Evolutionary conservation across 768 basidiomycete genomes (phyloP).

Genomic region (Leucocoprinus birnbaumii): DNA sequence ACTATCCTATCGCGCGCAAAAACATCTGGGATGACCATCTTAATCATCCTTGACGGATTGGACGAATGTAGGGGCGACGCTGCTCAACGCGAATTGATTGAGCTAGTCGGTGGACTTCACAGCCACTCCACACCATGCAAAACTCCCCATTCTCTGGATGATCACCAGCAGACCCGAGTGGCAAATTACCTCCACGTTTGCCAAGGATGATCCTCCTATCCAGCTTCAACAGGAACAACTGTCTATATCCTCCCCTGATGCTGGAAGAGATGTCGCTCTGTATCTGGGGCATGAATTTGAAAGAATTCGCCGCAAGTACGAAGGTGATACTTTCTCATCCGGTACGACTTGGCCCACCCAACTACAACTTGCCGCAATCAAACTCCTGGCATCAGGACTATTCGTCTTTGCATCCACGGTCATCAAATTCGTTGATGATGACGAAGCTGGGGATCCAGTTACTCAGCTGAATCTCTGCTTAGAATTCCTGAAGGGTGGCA

Average conservation of each 20-base stretch:
- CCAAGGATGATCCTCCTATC: neutral
- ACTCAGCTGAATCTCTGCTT: neutral
- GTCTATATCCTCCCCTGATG: neutral
- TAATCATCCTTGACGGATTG: slow-evolving; percentile 8
- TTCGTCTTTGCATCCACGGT: neutral
- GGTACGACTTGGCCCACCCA: neutral
- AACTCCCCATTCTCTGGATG: neutral
- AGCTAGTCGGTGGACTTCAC: neutral
- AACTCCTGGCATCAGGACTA: neutral
- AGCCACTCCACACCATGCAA: neutral
- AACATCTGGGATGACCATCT: neutral
- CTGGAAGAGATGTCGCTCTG: neutral
- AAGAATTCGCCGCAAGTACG: neutral
- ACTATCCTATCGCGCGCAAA: neutral
- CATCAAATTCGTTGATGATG: neutral
- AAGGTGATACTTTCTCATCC: neutral
- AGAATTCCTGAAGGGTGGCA: neutral
- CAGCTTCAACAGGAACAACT: neutral
- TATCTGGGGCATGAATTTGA: neutral
- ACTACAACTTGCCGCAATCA: neutral
- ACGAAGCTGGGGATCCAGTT: neutral
- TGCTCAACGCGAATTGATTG: neutral
- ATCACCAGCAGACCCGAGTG: slow-evolving; percentile 1
- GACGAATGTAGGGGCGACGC: neutral
- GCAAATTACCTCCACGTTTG: neutral